These are phyloP conservation scores for Dichomitus squalens DNA, from an alignment of 1,284 basidiomycete genomes.

Conservation along the genomic window DNA sequence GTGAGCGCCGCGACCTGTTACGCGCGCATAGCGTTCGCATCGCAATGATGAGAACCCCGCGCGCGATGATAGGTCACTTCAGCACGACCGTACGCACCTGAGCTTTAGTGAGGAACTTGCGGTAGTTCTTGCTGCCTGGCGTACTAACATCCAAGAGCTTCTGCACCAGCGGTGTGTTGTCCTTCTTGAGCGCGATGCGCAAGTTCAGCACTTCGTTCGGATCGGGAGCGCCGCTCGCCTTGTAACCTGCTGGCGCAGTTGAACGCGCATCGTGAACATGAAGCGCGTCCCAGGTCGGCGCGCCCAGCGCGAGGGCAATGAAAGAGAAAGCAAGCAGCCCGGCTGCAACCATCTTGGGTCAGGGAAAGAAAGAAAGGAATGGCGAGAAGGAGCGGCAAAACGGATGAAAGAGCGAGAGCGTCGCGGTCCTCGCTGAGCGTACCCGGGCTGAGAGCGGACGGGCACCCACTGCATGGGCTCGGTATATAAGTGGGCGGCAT, in stretches of 20 bases:
- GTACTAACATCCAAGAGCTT: slow-evolving; percentile 26
- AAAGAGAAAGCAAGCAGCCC: slow-evolving; percentile 24
- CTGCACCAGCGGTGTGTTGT: slow-evolving; percentile 22
- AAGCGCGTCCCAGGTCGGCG: slow-evolving; percentile 20
- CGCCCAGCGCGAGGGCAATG: slow-evolving; percentile 23
- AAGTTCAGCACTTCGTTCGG: slow-evolving; percentile 24
- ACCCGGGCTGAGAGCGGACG: slow-evolving; percentile 1
- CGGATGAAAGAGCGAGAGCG: background rate
- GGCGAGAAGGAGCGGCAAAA: background rate
- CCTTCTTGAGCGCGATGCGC: slow-evolving; percentile 29
- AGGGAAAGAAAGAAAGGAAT: background rate
- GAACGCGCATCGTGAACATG: slow-evolving; percentile 25
- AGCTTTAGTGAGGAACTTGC: slow-evolving; percentile 23
- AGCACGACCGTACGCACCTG: slow-evolving; percentile 8
- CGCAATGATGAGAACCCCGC: slow-evolving; percentile 15
- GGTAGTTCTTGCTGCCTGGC: slow-evolving; percentile 22
- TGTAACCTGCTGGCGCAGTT: slow-evolving; percentile 23
- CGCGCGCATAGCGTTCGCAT: background rate
- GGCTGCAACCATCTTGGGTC: slow-evolving; percentile 27
- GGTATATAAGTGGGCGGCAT: background rate
- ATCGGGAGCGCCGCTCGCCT: slow-evolving; percentile 18
- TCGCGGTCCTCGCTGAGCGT: too few relatives aligned
- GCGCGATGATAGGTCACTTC: slow-evolving; percentile 18
- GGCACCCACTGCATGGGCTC: background rate
- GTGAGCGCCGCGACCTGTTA: slow-evolving; percentile 41